Evolutionary conservation across 2,329 filamentous ascomycete genomes (phyloP).

Genomic region (Aquanectria penicillioides): DNA sequence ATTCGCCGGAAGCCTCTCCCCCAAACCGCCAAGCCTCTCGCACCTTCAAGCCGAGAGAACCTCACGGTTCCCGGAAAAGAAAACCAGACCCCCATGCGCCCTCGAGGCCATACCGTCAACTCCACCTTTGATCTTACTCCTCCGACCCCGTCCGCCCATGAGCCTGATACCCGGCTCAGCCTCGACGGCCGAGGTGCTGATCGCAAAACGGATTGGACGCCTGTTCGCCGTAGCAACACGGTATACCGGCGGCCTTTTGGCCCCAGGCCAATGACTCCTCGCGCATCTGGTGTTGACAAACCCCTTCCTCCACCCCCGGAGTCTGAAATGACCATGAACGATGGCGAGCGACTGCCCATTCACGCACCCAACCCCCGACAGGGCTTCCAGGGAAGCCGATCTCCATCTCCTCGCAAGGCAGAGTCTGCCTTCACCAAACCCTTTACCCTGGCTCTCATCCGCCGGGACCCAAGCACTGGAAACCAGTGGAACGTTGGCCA

Average conservation of each 20-base stretch:
- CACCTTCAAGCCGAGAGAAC: constrained; percentile 35
- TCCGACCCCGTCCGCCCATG: constrained; percentile 17
- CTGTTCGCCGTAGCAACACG: constrained; percentile 22
- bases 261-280: constrained; percentile 31
- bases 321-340: constrained; percentile 7
- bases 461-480: constrained; percentile 75
- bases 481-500: constrained; percentile 81
- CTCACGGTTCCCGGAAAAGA: constrained; percentile 31
- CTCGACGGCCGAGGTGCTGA: constrained; percentile 7
- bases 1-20: constrained; percentile 66
- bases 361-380: constrained; percentile 6
- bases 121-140: constrained; percentile 29
- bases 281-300: constrained; percentile 14
- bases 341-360: constrained; percentile 26
- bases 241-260: constrained; percentile 44
- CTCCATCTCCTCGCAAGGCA: constrained; percentile 51
- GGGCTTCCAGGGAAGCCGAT: constrained; percentile 33
- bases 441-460: constrained; percentile 72
- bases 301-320: constrained; percentile 26
- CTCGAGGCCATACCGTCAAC: constrained; percentile 33
- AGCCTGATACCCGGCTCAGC: constrained; percentile 20
- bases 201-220: constrained; percentile 9
- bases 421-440: constrained; percentile 50
- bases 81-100: constrained; percentile 23
- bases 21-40: constrained; percentile 40